These are phyloP conservation scores for Debaryomyces castellii DNA, from an alignment of 805 yeast genomes.

Conservation along the genomic window DNA sequence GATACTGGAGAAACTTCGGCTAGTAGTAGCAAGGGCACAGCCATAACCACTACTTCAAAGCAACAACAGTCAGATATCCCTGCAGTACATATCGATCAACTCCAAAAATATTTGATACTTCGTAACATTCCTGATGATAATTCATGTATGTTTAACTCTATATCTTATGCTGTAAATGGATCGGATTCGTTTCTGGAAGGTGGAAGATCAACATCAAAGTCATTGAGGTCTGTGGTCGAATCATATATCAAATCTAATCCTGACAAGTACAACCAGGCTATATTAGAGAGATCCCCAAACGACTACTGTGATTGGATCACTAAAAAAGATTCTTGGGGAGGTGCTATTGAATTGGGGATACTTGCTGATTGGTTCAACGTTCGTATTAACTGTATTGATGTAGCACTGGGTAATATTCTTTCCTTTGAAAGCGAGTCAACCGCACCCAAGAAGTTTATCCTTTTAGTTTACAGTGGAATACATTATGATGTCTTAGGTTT, in stretches of 20 bases:
- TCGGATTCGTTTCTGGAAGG: constrained; percentile 30
- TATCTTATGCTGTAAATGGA: constrained; percentile 49
- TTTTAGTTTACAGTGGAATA: constrained; percentile 64
- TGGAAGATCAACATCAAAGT: constrained; percentile 36
- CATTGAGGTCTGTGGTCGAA: constrained; percentile 54
- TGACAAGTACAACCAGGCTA: constrained; percentile 49
- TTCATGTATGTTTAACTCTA: constrained; percentile 71
- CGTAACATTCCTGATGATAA: constrained; percentile 74
- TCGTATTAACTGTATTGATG: constrained; percentile 60
- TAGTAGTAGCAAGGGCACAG: background rate
- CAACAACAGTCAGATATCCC: constrained; percentile 20
- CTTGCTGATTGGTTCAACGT: constrained; percentile 52
- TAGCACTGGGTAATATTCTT: constrained; percentile 59
- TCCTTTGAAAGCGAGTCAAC: constrained; percentile 42
- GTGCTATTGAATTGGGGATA: constrained; percentile 74
- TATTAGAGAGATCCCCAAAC: constrained; percentile 50
- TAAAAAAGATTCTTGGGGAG: constrained; percentile 71
- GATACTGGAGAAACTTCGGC: background rate
- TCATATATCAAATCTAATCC: constrained; percentile 39
- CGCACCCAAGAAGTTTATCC: constrained; percentile 43
- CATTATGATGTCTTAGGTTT: constrained; percentile 69
- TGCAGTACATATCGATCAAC: constrained; percentile 16
- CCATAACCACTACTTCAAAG: constrained; percentile 5
- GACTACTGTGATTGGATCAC: constrained; percentile 64
- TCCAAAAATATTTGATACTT: constrained; percentile 40